phyloP scores from a whole-genome alignment of 495 filamentous ascomycete genomes.

The Aspergillus conjunctus region DNA sequence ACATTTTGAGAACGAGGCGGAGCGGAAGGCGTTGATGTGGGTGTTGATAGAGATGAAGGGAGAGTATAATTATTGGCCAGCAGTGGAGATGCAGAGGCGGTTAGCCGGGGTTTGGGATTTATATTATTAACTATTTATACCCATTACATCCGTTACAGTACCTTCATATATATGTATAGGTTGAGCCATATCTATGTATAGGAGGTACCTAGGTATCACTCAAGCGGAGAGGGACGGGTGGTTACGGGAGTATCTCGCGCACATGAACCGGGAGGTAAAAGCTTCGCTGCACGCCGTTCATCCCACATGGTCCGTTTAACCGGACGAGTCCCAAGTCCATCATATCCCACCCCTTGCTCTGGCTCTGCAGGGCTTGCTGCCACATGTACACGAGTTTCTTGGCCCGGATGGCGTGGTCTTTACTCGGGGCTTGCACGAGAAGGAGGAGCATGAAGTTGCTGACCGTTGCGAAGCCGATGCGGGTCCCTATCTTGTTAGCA shows the following conservation, averaged over 20 bases:
- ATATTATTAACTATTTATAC: too few species aligned
- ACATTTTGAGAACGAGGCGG: too few species aligned
- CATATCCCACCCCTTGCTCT: constrained; percentile 35
- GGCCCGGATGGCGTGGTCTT: constrained; percentile 32
- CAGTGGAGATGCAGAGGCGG: too few species aligned
- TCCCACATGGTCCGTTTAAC: constrained; percentile 36
- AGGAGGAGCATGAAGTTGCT: constrained; percentile 42
- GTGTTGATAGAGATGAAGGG: too few species aligned
- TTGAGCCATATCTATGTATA: too few species aligned
- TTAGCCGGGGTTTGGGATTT: too few species aligned
- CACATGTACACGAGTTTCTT: constrained; percentile 40
- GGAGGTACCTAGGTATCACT: too few species aligned
- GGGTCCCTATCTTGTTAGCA: constrained; percentile 30
- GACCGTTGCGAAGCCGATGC: constrained; percentile 40
- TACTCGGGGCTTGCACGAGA: constrained; percentile 38
- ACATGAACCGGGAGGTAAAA: constrained; percentile 37
- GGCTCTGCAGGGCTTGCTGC: constrained; percentile 35
- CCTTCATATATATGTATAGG: too few species aligned
- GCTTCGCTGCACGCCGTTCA: constrained; percentile 25
- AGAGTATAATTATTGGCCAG: too few species aligned
- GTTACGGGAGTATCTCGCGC: constrained; percentile 19
- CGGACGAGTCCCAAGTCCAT: constrained; percentile 37
- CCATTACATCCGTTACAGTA: too few species aligned
- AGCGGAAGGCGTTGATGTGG: too few species aligned
- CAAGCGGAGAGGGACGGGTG: neutral